phyloP scores from a whole-genome alignment of 129 eudicot species.

The Scalesia atractyloides region DNA sequence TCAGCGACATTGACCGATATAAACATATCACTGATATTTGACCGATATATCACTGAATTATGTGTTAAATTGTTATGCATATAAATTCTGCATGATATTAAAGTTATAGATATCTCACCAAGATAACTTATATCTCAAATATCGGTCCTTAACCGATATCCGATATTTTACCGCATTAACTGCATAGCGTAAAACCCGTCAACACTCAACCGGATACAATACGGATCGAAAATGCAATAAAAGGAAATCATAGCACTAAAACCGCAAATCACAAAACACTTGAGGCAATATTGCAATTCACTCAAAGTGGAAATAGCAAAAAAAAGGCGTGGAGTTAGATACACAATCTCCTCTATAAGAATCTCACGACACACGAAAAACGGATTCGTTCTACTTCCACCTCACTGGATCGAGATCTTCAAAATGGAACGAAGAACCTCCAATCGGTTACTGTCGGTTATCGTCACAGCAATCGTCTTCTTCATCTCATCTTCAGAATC shows the following conservation, averaged over 20 bases:
- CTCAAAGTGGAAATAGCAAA: conserved; percentile 29
- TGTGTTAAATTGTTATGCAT: too few relatives aligned
- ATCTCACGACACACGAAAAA: conserved; percentile 30
- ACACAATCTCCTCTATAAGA: conserved; percentile 21
- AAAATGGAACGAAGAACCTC: conserved; percentile 43
- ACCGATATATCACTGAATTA: too few relatives aligned
- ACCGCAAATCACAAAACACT: background rate
- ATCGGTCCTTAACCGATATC: too few relatives aligned
- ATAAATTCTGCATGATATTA: too few relatives aligned
- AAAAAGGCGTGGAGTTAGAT: conserved; percentile 20
- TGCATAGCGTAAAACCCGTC: background rate
- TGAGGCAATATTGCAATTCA: background rate
- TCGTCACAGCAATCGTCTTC: conserved; percentile 38
- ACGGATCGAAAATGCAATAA: background rate
- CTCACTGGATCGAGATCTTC: conserved; percentile 37
- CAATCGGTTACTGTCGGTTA: conserved; percentile 33
- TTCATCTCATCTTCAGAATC: conserved; percentile 57
- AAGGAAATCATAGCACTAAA: background rate
- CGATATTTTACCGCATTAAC: background rate
- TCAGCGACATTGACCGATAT: too few relatives aligned
- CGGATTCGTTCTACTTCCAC: conserved; percentile 37
- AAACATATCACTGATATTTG: too few relatives aligned
- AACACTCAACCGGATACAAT: background rate
- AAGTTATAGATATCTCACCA: too few relatives aligned
- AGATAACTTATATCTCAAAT: too few relatives aligned